Base-by-base conservation (phyloP, 805 yeast genomes). In the Geotrichum ghanense region DNA sequence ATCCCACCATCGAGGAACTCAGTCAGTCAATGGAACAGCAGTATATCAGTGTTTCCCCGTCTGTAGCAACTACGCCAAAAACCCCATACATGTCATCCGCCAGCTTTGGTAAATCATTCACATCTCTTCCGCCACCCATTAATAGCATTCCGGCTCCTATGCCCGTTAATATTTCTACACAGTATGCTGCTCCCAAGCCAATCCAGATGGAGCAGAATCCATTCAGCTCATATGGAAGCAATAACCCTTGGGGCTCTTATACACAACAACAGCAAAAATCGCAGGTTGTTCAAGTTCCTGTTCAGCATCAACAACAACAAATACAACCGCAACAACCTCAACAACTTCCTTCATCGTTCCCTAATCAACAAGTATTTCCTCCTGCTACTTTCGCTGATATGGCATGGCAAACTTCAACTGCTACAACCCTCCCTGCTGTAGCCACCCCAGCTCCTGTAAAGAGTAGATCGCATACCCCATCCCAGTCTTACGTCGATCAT, bases 1-100 rank as follows among this genome's bases (percentile, higher is more conserved):
- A 49, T 49, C 68, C 68, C 9, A 51, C 65, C 1, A 55, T 63
- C n/a, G 67, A 63, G 44, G 66, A 63, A 43, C 37, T 31, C 12
- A 31, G 37, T 12, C 37, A 31, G 14, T 6, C 37, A n/a, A 31
- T 31, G 37, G 19, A 31, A 12, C 37, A 31, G 16, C 37, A 31
- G 17, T 31, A 31, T 31, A 31, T 31, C 16, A 6, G 12, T 4
- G 16, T 16, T n/a, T 31, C 37, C 17, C 37, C 37, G 12, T 31
- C 37, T 31, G 16, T 12, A 4, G 16, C 19, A 6, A n/a, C 37
- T n/a, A 31, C 37, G 12, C 5, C 5, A 12, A n/a, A n/a, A n/a
- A 7, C 37, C 5, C 37, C 37, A 31, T 31, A 31, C 16, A n/a
- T 31, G 37, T 16, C 37, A 6, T 24, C 27, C 27, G 6, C 37